A percentile compares a stretch with the other conserved stretches of the same genome.
Conservation (phyloP, 306 rosid genomes). For the Vigna nakashimae region DNA sequence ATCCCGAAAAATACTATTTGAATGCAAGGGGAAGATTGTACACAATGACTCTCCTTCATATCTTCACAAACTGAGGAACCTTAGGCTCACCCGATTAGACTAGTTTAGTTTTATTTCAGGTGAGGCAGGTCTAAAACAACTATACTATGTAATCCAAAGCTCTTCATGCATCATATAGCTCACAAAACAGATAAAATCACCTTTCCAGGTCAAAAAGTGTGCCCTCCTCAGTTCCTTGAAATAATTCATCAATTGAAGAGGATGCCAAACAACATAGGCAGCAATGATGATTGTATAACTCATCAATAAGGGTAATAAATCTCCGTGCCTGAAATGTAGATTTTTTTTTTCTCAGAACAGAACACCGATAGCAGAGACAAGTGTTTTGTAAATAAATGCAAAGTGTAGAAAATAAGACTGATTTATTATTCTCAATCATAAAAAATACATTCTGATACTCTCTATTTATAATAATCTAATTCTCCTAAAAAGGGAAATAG, state of each 20-base stretch:
- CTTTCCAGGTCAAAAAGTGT: conserved; percentile 95
- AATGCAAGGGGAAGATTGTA: background rate
- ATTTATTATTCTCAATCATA: too few relatives aligned
- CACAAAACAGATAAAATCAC: conserved; percentile 50
- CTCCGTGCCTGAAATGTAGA: conserved; percentile 75
- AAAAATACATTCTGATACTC: too few relatives aligned
- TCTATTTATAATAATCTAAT: too few relatives aligned
- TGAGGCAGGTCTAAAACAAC: conserved; percentile 27
- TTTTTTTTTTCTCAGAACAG: conserved; percentile 17
- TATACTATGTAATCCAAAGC: conserved; percentile 20
- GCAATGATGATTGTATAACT: conserved; percentile 93
- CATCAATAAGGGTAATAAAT: conserved; percentile 92
- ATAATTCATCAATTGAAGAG: conserved; percentile 84
- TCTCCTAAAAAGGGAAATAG: too few relatives aligned
- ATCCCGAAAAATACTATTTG: background rate
- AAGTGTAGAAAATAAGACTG: too few relatives aligned
- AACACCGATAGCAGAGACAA: conserved; percentile 25
- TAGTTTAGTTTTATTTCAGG: background rate
- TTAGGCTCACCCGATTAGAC: background rate
- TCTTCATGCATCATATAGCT: conserved; percentile 26
- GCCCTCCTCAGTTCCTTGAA: conserved; percentile 97
- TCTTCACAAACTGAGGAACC: background rate
- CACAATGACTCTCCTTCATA: background rate
- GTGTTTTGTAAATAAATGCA: conserved; percentile 23
- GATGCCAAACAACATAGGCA: conserved; percentile 81